These are phyloP conservation scores for Auricularia cornea DNA, from an alignment of 768 basidiomycete genomes.

Conservation along the genomic window DNA sequence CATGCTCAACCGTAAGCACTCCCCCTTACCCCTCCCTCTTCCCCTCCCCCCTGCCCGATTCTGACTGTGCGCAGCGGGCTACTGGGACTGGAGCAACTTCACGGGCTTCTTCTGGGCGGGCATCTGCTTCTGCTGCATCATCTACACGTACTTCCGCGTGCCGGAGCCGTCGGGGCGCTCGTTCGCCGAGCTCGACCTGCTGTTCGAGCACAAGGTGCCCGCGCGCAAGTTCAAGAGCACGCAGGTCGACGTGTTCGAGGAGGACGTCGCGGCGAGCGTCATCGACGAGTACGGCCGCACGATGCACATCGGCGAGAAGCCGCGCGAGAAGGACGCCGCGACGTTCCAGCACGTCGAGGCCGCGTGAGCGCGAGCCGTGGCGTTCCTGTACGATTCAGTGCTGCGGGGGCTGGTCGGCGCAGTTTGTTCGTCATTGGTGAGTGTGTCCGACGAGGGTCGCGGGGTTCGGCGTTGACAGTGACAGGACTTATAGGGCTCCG, in stretches of 20 bases:
- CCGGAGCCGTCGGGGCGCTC: slow-evolving; percentile 16
- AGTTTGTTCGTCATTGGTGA: too few species aligned
- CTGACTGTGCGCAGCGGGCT: not conserved
- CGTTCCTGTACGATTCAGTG: too few species aligned
- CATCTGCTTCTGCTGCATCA: slow-evolving; percentile 9
- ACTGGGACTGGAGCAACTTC: slow-evolving; percentile 14
- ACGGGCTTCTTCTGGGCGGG: not conserved
- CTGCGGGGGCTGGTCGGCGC: too few species aligned
- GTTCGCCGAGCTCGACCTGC: slow-evolving; percentile 25
- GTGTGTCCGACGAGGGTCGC: too few species aligned
- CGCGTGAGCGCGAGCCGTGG: too few species aligned
- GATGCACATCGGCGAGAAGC: not conserved
- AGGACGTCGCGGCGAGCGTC: not conserved
- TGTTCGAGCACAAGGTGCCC: slow-evolving; percentile 25
- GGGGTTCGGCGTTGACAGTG: too few species aligned
- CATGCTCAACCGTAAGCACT: slow-evolving; percentile 11
- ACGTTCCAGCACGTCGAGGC: too few species aligned
- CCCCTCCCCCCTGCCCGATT: too few species aligned
- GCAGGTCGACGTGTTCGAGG: slow-evolving; percentile 1
- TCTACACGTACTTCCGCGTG: slow-evolving; percentile 13
- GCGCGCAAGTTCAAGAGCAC: slow-evolving; percentile 17
- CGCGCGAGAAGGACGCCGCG: not conserved
- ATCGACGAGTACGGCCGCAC: not conserved
- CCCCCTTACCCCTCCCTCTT: too few species aligned
- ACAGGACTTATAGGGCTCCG: too few species aligned